Evolutionary conservation across 2,329 filamentous ascomycete genomes (phyloP).

Genomic region (Graphilbum ipis-grandicollis): DNA sequence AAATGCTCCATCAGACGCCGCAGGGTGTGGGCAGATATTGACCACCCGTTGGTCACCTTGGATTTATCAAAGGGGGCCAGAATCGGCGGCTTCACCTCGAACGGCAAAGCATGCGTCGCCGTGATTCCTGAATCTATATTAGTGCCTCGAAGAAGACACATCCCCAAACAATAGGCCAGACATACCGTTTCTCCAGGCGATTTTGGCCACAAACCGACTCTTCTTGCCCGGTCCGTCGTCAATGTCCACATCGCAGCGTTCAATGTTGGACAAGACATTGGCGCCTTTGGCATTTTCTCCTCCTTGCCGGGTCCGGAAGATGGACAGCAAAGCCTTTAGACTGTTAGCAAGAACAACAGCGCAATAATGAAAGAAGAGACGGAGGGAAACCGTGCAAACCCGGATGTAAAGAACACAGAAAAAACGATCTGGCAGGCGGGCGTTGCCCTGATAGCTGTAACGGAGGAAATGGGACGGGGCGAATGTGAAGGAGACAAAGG

Average conservation of each 20-base stretch:
- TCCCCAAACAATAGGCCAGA: too few relatives aligned
- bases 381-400: slow-evolving; percentile 19
- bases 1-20: slow-evolving; percentile 68
- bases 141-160: neutral
- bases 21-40: slow-evolving; percentile 51
- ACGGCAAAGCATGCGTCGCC: slow-evolving; percentile 60
- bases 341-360: neutral
- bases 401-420: slow-evolving; percentile 61
- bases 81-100: slow-evolving; percentile 56
- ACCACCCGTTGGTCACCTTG: slow-evolving; percentile 52
- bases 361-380: neutral
- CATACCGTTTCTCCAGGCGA: slow-evolving; percentile 54
- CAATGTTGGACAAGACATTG: slow-evolving; percentile 52
- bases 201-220: slow-evolving; percentile 58
- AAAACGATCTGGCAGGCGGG: slow-evolving; percentile 40
- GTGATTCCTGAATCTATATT: slow-evolving; percentile 39
- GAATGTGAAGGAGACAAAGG: slow-evolving; percentile 57
- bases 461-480: slow-evolving; percentile 50
- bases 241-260: slow-evolving; percentile 56
- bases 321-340: slow-evolving; percentile 45
- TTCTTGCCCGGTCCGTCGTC: slow-evolving; percentile 54
- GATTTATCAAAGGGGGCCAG: slow-evolving; percentile 58
- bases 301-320: slow-evolving; percentile 50
- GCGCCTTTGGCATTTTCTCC: slow-evolving; percentile 38
- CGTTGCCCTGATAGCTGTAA: slow-evolving; percentile 45